Conservation (phyloP, 192 early-diverging fungal genomes). For the Rhizoclosmatium globosum region DNA sequence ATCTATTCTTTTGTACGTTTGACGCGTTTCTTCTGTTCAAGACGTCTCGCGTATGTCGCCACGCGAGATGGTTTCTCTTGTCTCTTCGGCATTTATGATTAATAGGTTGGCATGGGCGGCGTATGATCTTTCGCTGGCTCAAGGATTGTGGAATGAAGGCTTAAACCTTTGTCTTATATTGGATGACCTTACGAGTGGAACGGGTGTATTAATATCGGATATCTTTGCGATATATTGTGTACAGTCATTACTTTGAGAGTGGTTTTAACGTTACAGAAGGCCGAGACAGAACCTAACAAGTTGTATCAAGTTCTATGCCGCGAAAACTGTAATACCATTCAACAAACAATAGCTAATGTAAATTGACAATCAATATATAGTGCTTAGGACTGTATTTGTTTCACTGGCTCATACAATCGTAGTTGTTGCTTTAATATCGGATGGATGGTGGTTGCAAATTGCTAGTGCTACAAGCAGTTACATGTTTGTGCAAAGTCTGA, state of each 20-base stretch:
- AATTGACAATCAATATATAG: not conserved
- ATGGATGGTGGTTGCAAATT: not conserved
- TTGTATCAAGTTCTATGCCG: too few relatives aligned
- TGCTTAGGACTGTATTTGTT: not conserved
- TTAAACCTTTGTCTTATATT: not conserved
- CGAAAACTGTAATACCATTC: not conserved
- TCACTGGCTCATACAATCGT: not conserved
- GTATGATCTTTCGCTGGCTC: not conserved
- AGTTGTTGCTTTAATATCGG: not conserved
- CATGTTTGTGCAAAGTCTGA: not conserved
- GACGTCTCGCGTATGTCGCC: not conserved
- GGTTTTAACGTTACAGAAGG: not conserved
- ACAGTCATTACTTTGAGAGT: not conserved
- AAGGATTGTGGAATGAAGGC: not conserved
- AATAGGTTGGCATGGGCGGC: not conserved
- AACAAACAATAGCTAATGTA: not conserved
- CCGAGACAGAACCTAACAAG: too few relatives aligned
- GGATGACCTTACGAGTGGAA: not conserved
- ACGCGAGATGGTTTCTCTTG: not conserved
- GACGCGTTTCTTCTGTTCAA: constrained; percentile 2
- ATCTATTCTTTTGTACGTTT: too few relatives aligned
- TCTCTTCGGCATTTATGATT: not conserved
- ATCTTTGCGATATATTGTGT: not conserved
- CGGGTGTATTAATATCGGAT: not conserved
- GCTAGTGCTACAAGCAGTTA: not conserved